These are phyloP conservation scores for Chaetomiaceae sp. DNA, from an alignment of 2,329 filamentous ascomycete species.

Conservation along the genomic window DNA sequence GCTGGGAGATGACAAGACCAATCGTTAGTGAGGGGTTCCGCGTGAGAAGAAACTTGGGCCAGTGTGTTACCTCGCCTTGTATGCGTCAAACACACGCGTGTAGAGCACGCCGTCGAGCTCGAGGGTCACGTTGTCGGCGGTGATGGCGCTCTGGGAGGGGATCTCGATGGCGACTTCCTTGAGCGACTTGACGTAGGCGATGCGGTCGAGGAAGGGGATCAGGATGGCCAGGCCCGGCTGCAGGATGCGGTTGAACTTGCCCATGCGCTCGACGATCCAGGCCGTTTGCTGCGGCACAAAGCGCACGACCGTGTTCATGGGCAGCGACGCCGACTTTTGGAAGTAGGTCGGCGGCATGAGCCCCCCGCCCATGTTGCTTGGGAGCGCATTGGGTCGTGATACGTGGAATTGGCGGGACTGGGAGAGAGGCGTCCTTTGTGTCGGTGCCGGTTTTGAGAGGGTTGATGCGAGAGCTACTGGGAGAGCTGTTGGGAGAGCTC, in stretches of 20 bases:
- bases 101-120: conserved; percentile 95
- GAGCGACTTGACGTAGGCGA: conserved; percentile 95
- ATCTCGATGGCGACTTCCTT: conserved; percentile 98
- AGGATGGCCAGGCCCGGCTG: conserved; percentile 87
- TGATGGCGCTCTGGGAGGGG: conserved; percentile 94
- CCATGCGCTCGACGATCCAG: conserved; percentile 99
- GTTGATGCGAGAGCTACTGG: neutral
- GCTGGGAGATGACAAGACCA: conserved; percentile 41
- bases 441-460: neutral
- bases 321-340: conserved; percentile 60
- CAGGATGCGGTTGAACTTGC: conserved; percentile 89
- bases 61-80: conserved; percentile 74
- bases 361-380: conserved; percentile 27
- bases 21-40: neutral
- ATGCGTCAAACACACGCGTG: conserved; percentile 94
- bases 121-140: conserved; percentile 94
- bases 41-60: conserved; percentile 26
- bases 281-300: conserved; percentile 99
- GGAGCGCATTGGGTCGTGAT: conserved; percentile 21
- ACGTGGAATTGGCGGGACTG: conserved; percentile 23
- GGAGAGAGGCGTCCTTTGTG: neutral
- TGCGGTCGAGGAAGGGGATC: conserved; percentile 86
- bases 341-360: conserved; percentile 69
- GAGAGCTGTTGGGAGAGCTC: conserved; percentile 1
- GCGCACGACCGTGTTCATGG: conserved; percentile 89